Percentiles rank a stretch among this genome's conserved stretches.
These are phyloP conservation scores for Nemophila menziesii DNA, from an alignment of 257 asterid species.

Conservation along the genomic window DNA sequence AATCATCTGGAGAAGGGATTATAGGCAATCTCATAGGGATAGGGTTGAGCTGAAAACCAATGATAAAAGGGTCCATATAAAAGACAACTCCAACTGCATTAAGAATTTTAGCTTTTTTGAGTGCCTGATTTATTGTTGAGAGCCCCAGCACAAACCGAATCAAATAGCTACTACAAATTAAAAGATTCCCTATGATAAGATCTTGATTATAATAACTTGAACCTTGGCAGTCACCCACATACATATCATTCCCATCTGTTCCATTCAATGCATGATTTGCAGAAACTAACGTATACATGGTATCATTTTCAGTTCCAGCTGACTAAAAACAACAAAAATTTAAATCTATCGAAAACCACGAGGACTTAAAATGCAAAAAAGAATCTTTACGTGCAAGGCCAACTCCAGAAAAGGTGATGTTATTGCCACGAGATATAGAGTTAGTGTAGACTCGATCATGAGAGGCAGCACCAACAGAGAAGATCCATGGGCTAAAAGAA, in stretches of 20 bases:
- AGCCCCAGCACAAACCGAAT: constrained; percentile 94
- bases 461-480: too few relatives aligned
- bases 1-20: constrained; percentile 78
- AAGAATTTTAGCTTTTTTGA: constrained; percentile 69
- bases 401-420: constrained; percentile 69
- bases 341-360: too few relatives aligned
- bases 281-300: constrained; percentile 67
- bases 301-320: constrained; percentile 67
- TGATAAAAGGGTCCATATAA: constrained; percentile 90
- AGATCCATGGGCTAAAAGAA: too few relatives aligned
- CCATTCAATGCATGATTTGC: constrained; percentile 69
- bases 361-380: too few relatives aligned
- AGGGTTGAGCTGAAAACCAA: constrained; percentile 88
- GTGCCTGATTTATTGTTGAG: constrained; percentile 75
- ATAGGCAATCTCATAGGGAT: constrained; percentile 75
- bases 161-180: constrained; percentile 95
- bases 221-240: constrained; percentile 90
- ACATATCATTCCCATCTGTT: constrained; percentile 49
- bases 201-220: constrained; percentile 44
- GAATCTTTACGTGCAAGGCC: too few relatives aligned
- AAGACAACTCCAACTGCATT: constrained; percentile 88
- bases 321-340: constrained; percentile 18
- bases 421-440: too few relatives aligned
- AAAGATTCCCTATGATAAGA: constrained; percentile 59
- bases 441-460: too few relatives aligned